Base-by-base conservation (phyloP, 2,329 filamentous ascomycete genomes). In the Ceratocystis eucalypticola region DNA sequence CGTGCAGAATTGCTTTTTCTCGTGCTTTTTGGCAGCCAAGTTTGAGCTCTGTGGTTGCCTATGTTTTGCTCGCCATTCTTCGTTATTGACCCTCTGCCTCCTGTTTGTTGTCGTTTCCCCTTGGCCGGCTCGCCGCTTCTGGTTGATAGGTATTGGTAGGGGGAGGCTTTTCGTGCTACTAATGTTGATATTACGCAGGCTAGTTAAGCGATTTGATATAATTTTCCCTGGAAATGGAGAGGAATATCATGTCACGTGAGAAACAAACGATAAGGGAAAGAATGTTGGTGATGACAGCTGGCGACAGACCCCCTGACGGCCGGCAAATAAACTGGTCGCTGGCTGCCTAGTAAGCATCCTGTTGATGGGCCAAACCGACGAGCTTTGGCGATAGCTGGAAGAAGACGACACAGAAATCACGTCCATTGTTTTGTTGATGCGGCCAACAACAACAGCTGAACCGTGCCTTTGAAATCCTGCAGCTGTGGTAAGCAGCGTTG, bases 201-300 rank as follows among this genome's bases (percentile, higher is more conserved):
- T 59, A 59, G 33, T 59, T 59, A 59, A 59, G n/a, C 55, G 55
- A 59, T 22, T 59, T 59, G 28, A 59, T 37, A n/a, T 37, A 59
- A 37, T 59, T 37, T 33, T 15, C 28, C 28, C 55, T 59, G 55
- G 28, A 37, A 59, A 59, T 8, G 6, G 37, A 30, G 33, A 59
- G 55, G 55, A 59, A 59, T 8, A 20, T 41, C 6, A 33, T n/a
- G 22, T 59, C 55, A 59, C 55, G 55, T 59, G 55, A 59, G 28
- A 59, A 59, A 37, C 55, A 59, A n/a, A n/a, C 28, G 5, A 8
- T 15, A 15, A 5, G 10, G 37, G 10, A 41, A 15, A 3, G 8
- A 15, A 57, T 33, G 53, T 6, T 15, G 28, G 33, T 17, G 2
- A 4, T 2, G 12, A 25, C 53, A 57, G 53, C 53, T 57, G 53